Percentiles rank a stretch among this genome's conserved stretches.
phyloP scores from a whole-genome alignment of 2,329 filamentous ascomycete genomes.

The Xylariomycetidae sp. region DNA sequence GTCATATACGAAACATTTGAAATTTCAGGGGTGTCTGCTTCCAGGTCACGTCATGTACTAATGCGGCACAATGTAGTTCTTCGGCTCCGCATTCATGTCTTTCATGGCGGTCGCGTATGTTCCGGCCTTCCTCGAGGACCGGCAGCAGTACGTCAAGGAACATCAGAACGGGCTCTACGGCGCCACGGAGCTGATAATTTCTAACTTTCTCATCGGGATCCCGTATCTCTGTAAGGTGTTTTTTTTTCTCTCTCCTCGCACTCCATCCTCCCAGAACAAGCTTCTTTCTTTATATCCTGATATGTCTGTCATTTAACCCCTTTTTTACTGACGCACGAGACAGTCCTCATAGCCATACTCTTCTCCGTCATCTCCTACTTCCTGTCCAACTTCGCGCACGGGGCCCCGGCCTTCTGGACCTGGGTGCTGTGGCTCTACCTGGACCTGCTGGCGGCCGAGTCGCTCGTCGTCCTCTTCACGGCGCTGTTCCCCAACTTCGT shows the following conservation, averaged over 20 bases:
- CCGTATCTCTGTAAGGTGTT: constrained; percentile 62
- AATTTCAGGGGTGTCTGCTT: no score
- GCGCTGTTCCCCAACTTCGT: constrained; percentile 76
- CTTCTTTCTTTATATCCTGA: no score
- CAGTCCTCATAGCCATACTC: constrained; percentile 66
- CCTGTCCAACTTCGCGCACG: constrained; percentile 70
- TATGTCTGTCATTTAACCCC: no score
- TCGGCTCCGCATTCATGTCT: constrained; percentile 70
- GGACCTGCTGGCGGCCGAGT: constrained; percentile 76
- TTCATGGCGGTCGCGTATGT: constrained; percentile 85
- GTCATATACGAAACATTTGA: no score
- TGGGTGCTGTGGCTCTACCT: constrained; percentile 85
- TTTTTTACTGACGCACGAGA: constrained; percentile 1
- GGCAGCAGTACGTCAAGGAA: constrained; percentile 69
- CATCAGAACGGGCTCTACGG: constrained; percentile 78
- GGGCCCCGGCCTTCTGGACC: constrained; percentile 63
- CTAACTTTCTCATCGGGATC: constrained; percentile 78
- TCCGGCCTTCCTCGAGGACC: constrained; percentile 77
- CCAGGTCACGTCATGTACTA: no score
- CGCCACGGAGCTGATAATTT: constrained; percentile 64
- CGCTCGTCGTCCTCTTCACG: constrained; percentile 72
- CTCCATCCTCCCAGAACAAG: no score
- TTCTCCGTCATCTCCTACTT: constrained; percentile 77
- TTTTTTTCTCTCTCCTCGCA: background rate
- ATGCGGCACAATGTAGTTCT: constrained; percentile 46